These are phyloP conservation scores for Schrenkiella parvula DNA, from an alignment of 345 rosid species.

Conservation along the genomic window DNA sequence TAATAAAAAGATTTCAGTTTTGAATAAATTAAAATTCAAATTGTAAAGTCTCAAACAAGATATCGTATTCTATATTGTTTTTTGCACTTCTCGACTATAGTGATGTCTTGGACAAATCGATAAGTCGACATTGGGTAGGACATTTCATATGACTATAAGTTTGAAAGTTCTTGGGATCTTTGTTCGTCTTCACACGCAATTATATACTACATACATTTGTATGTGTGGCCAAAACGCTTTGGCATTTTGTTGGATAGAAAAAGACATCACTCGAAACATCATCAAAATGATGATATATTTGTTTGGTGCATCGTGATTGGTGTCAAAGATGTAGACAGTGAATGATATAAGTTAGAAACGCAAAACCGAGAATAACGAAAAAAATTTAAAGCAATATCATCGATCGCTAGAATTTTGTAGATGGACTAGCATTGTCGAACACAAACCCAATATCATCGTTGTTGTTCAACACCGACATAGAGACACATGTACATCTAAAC, in stretches of 20 bases:
- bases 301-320: neutral
- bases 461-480: neutral
- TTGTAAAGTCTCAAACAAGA: slow-evolving; percentile 4
- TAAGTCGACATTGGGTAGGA: slow-evolving; percentile 1
- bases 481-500: neutral
- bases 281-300: neutral
- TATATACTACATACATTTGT: neutral
- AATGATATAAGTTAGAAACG: neutral
- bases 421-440: neutral
- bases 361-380: neutral
- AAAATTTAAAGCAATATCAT: neutral
- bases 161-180: slow-evolving; percentile 22
- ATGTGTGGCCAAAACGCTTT: neutral
- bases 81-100: neutral
- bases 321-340: neutral
- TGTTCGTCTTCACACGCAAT: slow-evolving; percentile 9
- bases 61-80: neutral
- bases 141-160: slow-evolving; percentile 10
- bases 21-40: no score
- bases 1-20: no score
- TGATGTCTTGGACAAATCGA: neutral
- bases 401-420: neutral
- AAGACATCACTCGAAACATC: neutral
- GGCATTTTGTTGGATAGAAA: slow-evolving; percentile 8
- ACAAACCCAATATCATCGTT: neutral